A percentile compares a stretch with the other conserved stretches of the same genome.
These are phyloP conservation scores for Camellia sinensis DNA, from an alignment of 148 eudicot genomes.

Conservation along the genomic window DNA sequence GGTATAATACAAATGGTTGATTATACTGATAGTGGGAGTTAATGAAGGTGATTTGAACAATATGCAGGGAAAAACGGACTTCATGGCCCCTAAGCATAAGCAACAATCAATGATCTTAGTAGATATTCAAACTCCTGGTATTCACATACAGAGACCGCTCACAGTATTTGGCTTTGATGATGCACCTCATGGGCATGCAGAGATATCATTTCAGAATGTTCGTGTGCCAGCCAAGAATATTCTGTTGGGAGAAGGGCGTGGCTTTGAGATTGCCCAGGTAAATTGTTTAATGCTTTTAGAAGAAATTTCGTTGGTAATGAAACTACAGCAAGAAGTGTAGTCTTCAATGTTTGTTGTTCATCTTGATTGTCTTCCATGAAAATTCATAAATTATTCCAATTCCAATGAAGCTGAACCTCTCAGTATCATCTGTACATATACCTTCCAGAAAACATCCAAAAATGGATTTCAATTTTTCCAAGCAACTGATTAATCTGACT, in stretches of 20 bases:
- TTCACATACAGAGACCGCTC: constrained; percentile 69
- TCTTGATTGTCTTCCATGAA: neutral
- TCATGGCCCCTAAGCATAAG: constrained; percentile 75
- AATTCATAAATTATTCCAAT: neutral
- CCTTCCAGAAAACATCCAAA: no score
- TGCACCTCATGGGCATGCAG: constrained; percentile 99
- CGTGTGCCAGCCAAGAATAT: constrained; percentile 79
- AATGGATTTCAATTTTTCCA: neutral
- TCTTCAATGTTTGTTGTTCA: neutral
- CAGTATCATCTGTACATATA: neutral
- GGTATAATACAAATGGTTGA: neutral
- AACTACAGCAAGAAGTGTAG: neutral
- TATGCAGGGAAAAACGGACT: constrained; percentile 90
- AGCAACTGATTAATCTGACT: neutral
- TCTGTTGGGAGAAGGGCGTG: constrained; percentile 93
- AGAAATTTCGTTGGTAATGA: neutral
- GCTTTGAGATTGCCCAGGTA: constrained; percentile 99
- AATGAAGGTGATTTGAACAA: constrained; percentile 18
- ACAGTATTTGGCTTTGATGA: constrained; percentile 96
- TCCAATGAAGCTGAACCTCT: neutral
- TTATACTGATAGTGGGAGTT: constrained; percentile 8
- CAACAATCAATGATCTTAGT: constrained; percentile 98
- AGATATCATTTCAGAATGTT: constrained; percentile 72
- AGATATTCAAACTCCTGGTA: constrained; percentile 75
- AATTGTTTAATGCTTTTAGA: neutral